Evolutionary conservation across 768 basidiomycete species (phyloP).

Genomic region (Boletus sp.): DNA sequence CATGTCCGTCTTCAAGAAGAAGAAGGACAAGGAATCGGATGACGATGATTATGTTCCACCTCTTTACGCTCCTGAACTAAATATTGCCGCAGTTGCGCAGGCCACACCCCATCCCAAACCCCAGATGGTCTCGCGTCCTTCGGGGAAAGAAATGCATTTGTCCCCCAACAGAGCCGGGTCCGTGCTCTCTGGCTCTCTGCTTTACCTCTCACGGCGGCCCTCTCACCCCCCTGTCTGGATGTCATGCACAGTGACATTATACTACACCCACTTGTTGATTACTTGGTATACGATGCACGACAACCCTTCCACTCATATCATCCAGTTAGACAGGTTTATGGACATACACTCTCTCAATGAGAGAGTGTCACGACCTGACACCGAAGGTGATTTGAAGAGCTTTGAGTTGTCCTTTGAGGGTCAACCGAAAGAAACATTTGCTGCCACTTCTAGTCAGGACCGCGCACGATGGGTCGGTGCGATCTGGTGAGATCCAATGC

Average conservation of each 20-base stretch:
- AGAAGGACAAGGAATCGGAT: constrained; percentile 29
- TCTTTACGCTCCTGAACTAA: constrained; percentile 7
- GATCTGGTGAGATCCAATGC: constrained; percentile 53
- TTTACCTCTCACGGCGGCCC: constrained; percentile 45
- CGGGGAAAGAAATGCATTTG: not conserved
- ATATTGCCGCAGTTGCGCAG: not conserved
- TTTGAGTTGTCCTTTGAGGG: constrained; percentile 68
- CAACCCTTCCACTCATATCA: constrained; percentile 41
- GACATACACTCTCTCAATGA: constrained; percentile 68
- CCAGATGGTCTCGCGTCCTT: not conserved
- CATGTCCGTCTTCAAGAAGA: constrained; percentile 60
- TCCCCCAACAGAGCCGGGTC: not conserved
- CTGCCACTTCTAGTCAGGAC: constrained; percentile 56
- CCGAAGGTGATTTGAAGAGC: constrained; percentile 46
- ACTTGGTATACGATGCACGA: constrained; percentile 44
- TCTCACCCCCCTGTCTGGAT: constrained; percentile 47
- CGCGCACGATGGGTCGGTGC: constrained; percentile 74
- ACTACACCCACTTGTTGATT: constrained; percentile 44
- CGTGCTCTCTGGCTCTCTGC: constrained; percentile 32
- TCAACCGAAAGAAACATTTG: constrained; percentile 55
- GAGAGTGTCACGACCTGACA: constrained; percentile 39
- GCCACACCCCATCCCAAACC: not conserved
- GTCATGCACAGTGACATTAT: constrained; percentile 41
- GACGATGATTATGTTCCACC: constrained; percentile 19
- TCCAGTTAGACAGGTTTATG: constrained; percentile 51